phyloP scores from a whole-genome alignment of 2,329 filamentous ascomycete species.

The Amylocarpus encephaloides region DNA sequence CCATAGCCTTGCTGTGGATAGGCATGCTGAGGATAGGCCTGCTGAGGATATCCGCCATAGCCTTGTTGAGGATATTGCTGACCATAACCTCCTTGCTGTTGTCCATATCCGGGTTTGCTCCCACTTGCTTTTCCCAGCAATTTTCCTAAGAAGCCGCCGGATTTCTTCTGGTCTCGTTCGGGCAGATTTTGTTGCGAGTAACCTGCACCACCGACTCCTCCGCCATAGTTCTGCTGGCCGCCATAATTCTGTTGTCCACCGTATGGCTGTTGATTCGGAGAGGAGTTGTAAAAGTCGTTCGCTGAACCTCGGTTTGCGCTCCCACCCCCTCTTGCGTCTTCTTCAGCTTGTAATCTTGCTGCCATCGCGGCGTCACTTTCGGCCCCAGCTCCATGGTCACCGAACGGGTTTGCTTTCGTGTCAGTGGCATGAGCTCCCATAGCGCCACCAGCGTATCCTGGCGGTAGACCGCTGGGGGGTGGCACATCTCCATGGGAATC shows the following conservation, averaged over 20 bases:
- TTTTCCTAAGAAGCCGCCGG: constrained; percentile 47
- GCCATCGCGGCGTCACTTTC: constrained; percentile 70
- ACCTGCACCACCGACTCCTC: too few relatives aligned
- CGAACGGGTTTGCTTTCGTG: constrained; percentile 68
- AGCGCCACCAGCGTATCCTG: constrained; percentile 41
- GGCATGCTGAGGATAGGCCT: constrained; percentile 33
- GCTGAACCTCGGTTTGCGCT: constrained; percentile 7
- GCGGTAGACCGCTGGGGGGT: constrained; percentile 54
- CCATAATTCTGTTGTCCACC: constrained; percentile 2
- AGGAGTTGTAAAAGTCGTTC: constrained; percentile 3
- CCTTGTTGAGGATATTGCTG: constrained; percentile 14
- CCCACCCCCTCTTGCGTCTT: constrained; percentile 55
- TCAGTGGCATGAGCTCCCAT: constrained; percentile 29
- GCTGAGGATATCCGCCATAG: constrained; percentile 31
- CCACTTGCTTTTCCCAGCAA: constrained; percentile 35
- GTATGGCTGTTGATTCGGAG: not conserved
- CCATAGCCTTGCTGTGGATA: constrained; percentile 32
- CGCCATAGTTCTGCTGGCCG: constrained; percentile 11
- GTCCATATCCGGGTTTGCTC: constrained; percentile 17
- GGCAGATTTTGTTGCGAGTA: constrained; percentile 31
- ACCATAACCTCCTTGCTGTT: constrained; percentile 32
- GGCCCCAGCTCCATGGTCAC: constrained; percentile 20
- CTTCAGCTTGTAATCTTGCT: constrained; percentile 74
- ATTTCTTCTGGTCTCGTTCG: constrained; percentile 37
- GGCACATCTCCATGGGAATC: constrained; percentile 41